Percentiles rank a stretch among this genome's conserved stretches.
phyloP scores from a whole-genome alignment of 2,329 filamentous ascomycete species.

The Verticillium nonalfalfae region DNA sequence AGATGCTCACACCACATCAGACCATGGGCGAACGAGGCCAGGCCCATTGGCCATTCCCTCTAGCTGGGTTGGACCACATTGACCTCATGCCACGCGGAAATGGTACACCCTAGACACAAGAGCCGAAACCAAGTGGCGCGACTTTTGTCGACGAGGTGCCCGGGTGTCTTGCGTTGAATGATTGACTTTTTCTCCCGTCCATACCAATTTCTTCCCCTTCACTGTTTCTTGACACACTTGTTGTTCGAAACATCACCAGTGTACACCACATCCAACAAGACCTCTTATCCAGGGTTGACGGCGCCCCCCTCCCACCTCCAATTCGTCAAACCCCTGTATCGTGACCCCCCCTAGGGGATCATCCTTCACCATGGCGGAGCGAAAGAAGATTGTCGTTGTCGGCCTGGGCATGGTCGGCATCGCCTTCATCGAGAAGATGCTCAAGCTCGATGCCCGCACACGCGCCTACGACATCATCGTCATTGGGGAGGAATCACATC shows the following conservation, averaged over 20 bases:
- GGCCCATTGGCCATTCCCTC: neutral
- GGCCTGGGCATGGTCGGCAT: constrained; percentile 90
- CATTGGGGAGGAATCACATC: constrained; percentile 79
- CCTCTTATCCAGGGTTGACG: neutral
- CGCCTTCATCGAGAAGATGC: constrained; percentile 85
- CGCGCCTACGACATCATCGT: constrained; percentile 77
- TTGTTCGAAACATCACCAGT: neutral
- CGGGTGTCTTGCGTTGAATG: neutral
- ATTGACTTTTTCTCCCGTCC: neutral
- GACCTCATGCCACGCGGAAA: neutral
- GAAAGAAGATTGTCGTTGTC: constrained; percentile 73
- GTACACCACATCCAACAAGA: neutral
- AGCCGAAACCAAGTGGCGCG: neutral
- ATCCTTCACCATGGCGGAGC: constrained; percentile 28
- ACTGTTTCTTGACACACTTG: neutral
- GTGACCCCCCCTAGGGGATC: neutral
- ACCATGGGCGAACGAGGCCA: neutral
- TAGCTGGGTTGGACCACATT: neutral
- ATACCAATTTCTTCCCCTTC: neutral
- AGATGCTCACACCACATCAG: neutral
- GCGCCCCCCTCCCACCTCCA: neutral
- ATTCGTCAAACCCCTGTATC: neutral
- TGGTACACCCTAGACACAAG: neutral
- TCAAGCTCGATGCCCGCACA: constrained; percentile 73
- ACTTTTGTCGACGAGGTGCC: neutral